Base-by-base conservation (phyloP, 2,329 filamentous ascomycete genomes). In the Nemania sp. region DNA sequence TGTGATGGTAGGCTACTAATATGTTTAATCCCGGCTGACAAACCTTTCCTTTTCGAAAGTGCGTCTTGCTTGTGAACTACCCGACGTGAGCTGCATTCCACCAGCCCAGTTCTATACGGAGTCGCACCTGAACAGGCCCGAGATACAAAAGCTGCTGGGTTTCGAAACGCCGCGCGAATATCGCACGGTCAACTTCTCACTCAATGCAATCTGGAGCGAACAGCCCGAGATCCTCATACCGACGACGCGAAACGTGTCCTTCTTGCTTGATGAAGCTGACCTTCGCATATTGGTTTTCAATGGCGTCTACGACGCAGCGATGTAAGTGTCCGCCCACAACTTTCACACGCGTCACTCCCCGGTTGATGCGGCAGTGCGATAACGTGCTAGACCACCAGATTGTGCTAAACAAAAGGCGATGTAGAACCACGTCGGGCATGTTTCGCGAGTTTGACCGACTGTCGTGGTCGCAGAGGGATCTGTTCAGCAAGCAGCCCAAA, bases 201-300 rank as follows among this genome's bases (percentile, higher is more conserved):
- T 61, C 18, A 61, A 61, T 18, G 39, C 39, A 1, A 21, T 53
- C 32, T 61, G 58, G 58, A 47, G 40, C 43, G 15, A 21, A 9
- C 52, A 61, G 15, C 48, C 58, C 39, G 58, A 61, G 34, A 51
- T 61, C 3, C 25, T 35, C 9, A 42, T 61, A 5, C 58, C 58
- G 2, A 57, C 58, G 20, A 61, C 58, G 53, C 53, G 53, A 5
- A 61, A 61, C 18, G 53, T 61, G 15, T 52, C 58, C 18, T 61
- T 48, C 46, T 48, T 61, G 10, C 58, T 61, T 20, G 58, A 61
- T 35, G 46, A 51, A 34, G 48, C 48, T 3, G 40, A 53, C 34
- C 15, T 61, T 6, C 53, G 58, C 20, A 40, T 61, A 5, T 18
- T 61, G 1, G 58, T 57, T n/a, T 57, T 61, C 25, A 61, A 61